A percentile compares a stretch with the other conserved stretches of the same genome.
phyloP scores from a whole-genome alignment of 164 flowering plant species.

The Euptelea pleiosperma region DNA sequence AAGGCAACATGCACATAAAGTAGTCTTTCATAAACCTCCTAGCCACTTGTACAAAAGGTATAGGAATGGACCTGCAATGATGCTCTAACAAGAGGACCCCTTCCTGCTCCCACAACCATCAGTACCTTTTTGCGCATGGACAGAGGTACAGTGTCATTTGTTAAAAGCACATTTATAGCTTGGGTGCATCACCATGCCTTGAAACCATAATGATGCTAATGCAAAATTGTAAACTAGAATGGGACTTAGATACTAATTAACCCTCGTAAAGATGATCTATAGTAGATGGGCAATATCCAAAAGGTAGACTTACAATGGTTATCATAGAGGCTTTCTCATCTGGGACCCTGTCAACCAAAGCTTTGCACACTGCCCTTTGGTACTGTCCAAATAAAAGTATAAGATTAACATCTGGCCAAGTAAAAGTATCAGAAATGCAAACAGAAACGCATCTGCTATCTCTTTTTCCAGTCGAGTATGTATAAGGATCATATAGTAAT shows the following conservation, averaged over 20 bases:
- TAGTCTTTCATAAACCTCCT: neutral
- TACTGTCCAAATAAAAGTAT: slow-evolving; percentile 45
- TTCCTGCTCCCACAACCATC: slow-evolving; percentile 99
- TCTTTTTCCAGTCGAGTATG: no score
- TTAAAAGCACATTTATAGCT: neutral
- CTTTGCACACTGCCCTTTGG: slow-evolving; percentile 81
- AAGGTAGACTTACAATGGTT: slow-evolving; percentile 57
- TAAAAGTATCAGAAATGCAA: neutral
- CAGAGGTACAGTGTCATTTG: neutral
- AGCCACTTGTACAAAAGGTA: neutral
- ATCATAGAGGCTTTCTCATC: slow-evolving; percentile 58
- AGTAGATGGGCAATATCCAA: neutral
- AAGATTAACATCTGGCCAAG: neutral
- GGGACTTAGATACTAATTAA: neutral
- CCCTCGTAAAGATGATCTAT: neutral
- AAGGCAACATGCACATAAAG: neutral
- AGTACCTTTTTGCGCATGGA: slow-evolving; percentile 51
- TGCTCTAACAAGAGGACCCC: slow-evolving; percentile 98
- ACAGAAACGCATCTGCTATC: neutral
- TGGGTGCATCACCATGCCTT: neutral
- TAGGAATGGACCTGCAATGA: slow-evolving; percentile 67
- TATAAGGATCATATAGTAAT: no score
- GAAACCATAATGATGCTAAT: neutral
- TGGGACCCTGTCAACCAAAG: slow-evolving; percentile 77
- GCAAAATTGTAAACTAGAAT: neutral